Conservation (phyloP, 164 flowering plant genomes). For the Annona cherimola region DNA sequence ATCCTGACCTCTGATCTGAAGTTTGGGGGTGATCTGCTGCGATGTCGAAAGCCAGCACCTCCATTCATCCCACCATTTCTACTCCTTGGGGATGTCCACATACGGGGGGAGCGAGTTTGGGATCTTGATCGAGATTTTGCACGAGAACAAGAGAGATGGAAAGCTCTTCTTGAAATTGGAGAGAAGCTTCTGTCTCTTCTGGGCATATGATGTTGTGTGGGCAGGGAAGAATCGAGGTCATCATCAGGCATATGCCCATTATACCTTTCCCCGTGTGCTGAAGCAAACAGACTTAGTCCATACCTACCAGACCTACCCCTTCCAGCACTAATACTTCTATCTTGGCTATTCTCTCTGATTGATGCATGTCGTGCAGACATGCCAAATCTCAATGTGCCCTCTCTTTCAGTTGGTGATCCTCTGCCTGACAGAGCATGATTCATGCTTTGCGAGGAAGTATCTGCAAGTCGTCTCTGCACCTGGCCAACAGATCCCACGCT, state of each 20-base stretch:
- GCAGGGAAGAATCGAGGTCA: constrained; percentile 19
- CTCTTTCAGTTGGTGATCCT: constrained; percentile 37
- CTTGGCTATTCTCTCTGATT: constrained; percentile 26
- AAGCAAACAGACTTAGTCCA: constrained; percentile 19
- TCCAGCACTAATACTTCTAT: constrained; percentile 17
- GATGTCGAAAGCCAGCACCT: constrained; percentile 16
- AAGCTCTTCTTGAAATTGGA: constrained; percentile 28
- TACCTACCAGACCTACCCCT: constrained; percentile 28
- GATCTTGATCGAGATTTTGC: constrained; percentile 46
- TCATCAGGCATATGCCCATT: constrained; percentile 24
- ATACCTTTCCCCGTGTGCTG: constrained; percentile 32
- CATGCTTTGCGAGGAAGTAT: constrained; percentile 22
- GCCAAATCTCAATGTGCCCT: constrained; percentile 21
- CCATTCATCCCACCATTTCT: constrained; percentile 18
- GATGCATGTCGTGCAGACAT: constrained; percentile 18
- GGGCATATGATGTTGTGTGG: constrained; percentile 19
- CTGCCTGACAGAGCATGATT: constrained; percentile 22
- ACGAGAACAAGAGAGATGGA: constrained; percentile 18
- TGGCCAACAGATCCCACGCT: constrained; percentile 16
- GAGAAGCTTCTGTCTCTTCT: constrained; percentile 42
- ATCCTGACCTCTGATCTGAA: constrained; percentile 33
- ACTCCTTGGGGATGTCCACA: constrained; percentile 32
- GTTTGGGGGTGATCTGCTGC: constrained; percentile 40
- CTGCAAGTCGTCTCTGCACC: constrained; percentile 19
- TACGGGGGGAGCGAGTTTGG: constrained; percentile 40